Conservation (phyloP, 495 filamentous ascomycete genomes). For the Bryoglossum gracile region DNA sequence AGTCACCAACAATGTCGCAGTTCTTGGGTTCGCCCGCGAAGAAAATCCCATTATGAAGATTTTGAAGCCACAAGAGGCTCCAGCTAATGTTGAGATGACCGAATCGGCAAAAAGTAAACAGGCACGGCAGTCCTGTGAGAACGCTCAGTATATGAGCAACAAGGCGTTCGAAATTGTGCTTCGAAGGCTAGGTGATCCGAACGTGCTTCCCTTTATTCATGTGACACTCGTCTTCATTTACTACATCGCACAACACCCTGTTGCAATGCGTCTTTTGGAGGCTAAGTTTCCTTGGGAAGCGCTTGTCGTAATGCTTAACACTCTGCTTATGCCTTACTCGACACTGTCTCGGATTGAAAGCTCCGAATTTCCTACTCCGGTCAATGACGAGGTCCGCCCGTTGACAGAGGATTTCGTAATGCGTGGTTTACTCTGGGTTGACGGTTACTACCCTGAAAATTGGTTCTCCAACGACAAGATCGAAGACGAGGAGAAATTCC, state of each 20-base stretch:
- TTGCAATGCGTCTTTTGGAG: conserved; percentile 18
- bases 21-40: conserved; percentile 17
- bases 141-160: conserved; percentile 25
- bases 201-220: conserved; percentile 23
- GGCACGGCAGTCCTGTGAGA: conserved; percentile 6
- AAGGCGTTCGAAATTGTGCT: conserved; percentile 11
- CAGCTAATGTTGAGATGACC: conserved; percentile 20
- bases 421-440: conserved; percentile 66
- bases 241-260: conserved; percentile 12
- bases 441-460: conserved; percentile 55
- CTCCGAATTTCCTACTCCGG: conserved; percentile 46
- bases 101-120: not conserved
- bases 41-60: conserved; percentile 18
- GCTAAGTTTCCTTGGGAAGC: conserved; percentile 19
- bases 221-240: conserved; percentile 23
- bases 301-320: conserved; percentile 18
- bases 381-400: conserved; percentile 51
- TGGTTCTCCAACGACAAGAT: conserved; percentile 65
- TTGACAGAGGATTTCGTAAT: conserved; percentile 80
- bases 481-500: conserved; percentile 69
- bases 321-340: conserved; percentile 28
- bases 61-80: conserved; percentile 2
- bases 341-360: conserved; percentile 29
- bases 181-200: conserved; percentile 21
- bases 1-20: conserved; percentile 19